Base-by-base conservation (phyloP, 306 rosid species). In the Echinosophora koreensis region DNA sequence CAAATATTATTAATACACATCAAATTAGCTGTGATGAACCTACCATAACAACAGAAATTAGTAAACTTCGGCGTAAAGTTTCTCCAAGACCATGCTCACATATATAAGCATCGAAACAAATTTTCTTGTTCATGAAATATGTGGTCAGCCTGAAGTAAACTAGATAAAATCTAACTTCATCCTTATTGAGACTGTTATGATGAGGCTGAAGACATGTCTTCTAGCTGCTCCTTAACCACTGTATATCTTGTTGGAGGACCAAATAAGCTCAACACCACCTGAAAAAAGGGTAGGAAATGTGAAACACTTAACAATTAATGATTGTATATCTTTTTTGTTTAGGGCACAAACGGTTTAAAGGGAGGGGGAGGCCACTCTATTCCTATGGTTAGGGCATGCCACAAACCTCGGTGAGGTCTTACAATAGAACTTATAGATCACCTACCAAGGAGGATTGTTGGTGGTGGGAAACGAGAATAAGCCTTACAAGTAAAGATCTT, bases 251-350 rank as follows among this genome's bases (percentile, higher is more conserved):
- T 62, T 28, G 89, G 88, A 71, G 98, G 97, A 69, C 98, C 98
- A 78, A 92, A 74, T 88, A 95, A 38, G 67, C 98, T 95, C 86
- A 95, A 83, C 10, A 84, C 59, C 52, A 95, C 98, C 98, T 95
- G 89, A 80, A 71, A 84, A 34, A 46, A 49, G 38, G 66, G 62
- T 61, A 55, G 59, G 27, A 42, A 74, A 66, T 38, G 37, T 77
- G 55, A 81, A 77, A 52, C 62, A 62, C 57, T 37, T 41, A 62
- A 46, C 28, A 37, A 47, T 16, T 64, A 65, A 72, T 44, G 17
- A 52, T 8, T 50, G 34, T 69, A 16, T 70, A 68, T 74, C 38
- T 11, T 47, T 17, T 35, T 1, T 72, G 34, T 65, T 60, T 8
- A 16, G 60, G 50, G 39, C 60, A n/a, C 22, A 59, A 59, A 30